Base-by-base conservation (phyloP, 768 basidiomycete genomes). In the Suillus lakei region DNA sequence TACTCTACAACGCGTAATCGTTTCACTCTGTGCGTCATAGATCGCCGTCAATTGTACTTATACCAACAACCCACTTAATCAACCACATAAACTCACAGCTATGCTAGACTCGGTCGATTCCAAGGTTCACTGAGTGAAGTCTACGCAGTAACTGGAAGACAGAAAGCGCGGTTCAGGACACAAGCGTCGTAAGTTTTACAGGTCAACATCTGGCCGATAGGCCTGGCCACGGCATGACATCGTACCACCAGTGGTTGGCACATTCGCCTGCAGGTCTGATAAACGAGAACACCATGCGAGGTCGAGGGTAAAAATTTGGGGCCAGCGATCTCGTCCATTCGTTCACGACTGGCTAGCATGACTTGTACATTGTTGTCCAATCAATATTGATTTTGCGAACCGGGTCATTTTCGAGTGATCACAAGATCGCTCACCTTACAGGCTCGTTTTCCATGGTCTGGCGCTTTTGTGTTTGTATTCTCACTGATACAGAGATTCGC, bases 51-150 rank as follows among this genome's bases (percentile, higher is more conserved):
- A 30, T 26, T 59, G 58, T 59, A 59, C 58, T 54, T 39, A 58
- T 39, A 58, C 36, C 38, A 58, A 28, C 55, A 38, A 56, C 54
- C 32, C 54, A 55, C 5, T 56, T 16, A 32, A 54, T 32, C 5
- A n/a, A 18, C 30, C 10, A 54, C 10, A 54, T 32, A 7, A 13
- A 54, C 21, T n/a, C 21, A 6, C 32, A 21, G 51, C 10, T 54
- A 21, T 54, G 18, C 6, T n/a, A 13, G 5, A 21, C 12, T 54
- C 21, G 4, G 18, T 32, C 30, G 30, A 54, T 54, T 13, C 5
- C 12, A 13, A 54, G 34, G 41, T 39, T 60, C 63, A 58, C 66
- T 53, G 64, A 30, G 76, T 71, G 54, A 79, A 79, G 60, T 79
- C 75, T 44, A 78, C 70, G 66, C 78, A 78, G 10, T 46, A 7